Evolutionary conservation across 768 basidiomycete species (phyloP).

Genomic region (Calocera cornea): DNA sequence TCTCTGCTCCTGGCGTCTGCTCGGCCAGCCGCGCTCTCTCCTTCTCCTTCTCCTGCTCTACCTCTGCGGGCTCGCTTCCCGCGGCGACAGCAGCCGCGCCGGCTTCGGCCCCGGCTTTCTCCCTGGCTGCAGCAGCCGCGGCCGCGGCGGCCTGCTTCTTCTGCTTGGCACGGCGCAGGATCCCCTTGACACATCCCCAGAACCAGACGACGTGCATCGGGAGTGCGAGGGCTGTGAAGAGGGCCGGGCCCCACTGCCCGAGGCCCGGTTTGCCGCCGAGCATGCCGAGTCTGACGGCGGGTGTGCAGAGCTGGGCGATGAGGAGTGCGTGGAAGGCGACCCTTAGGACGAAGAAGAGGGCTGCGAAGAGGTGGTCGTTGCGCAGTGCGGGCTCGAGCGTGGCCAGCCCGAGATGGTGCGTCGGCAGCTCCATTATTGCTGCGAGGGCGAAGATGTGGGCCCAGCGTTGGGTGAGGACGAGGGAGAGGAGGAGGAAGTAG

Average conservation of each 20-base stretch:
- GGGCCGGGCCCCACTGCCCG: constrained; percentile 27
- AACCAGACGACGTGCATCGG: constrained; percentile 46
- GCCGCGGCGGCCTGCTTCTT: constrained; percentile 16
- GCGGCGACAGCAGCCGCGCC: too few relatives aligned
- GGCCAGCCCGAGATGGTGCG: constrained; percentile 37
- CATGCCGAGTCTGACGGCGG: constrained; percentile 21
- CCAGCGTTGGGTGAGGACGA: constrained; percentile 26
- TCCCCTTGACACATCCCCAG: constrained; percentile 35
- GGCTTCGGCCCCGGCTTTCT: background rate
- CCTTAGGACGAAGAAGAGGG: constrained; percentile 39
- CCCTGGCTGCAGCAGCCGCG: background rate
- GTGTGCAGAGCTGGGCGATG: constrained; percentile 21
- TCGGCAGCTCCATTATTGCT: constrained; percentile 43
- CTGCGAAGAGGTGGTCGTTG: constrained; percentile 38
- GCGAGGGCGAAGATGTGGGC: constrained; percentile 34
- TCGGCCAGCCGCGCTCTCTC: background rate
- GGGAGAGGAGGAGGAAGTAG: constrained; percentile 33
- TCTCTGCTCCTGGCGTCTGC: constrained; percentile 2
- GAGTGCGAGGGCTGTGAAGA: constrained; percentile 31
- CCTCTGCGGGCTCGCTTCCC: too few relatives aligned
- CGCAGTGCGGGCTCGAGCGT: constrained; percentile 34
- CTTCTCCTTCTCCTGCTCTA: background rate
- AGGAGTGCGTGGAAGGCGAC: constrained; percentile 35
- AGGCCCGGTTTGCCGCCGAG: constrained; percentile 17
- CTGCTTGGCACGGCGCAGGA: constrained; percentile 26